Base-by-base conservation (phyloP, 2,329 filamentous ascomycete genomes). In the Pseudogymnoascus sp. region DNA sequence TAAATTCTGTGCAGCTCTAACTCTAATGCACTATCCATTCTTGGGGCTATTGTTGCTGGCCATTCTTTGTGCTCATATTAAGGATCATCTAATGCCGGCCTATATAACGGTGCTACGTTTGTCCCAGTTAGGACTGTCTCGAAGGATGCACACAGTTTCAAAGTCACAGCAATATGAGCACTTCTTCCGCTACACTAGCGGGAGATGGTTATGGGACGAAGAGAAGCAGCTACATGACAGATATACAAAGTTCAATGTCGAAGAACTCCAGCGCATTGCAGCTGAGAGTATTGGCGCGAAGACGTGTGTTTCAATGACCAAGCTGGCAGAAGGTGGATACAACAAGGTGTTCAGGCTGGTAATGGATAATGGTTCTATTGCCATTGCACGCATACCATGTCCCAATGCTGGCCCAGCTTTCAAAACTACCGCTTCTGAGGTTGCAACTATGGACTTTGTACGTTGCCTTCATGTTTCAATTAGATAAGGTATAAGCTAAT, bases 271-370 rank as follows among this genome's bases (percentile, higher is more conserved):
- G 64, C 64, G 64, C 18, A 59, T 74, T 35, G 73, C 73, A 12
- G 71, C 71, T 33, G 58, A 68, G 48, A 69, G 66, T 55, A 60
- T 72, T 59, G 69, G 71, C 52, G 71, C 72, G 12, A 61, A 67
- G 10, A 64, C 42, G 8, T 77, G 74, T 64, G 65, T 71, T 7
- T 70, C 69, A 5, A 75, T 78, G 9, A 70, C 60, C 7, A 76
- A 77, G 64, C 60, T 75, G 9, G 71, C 67, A 6, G 73, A 76
- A 68, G 74, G 74, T 40, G 69, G 69, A 35, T 75, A 69, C 64
- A 76, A 72, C 66, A 76, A 76, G 62, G 72, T 71, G n/a, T 74
- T 76, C 58, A 61, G 72, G 4, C 64, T 75, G 25, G 40, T 65
- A 1, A 71, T 71, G 68, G 65, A 72, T 59, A 67, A 72, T 45